These are phyloP conservation scores for Sechiopsis laciniata DNA, from an alignment of 306 rosid species.

Conservation along the genomic window DNA sequence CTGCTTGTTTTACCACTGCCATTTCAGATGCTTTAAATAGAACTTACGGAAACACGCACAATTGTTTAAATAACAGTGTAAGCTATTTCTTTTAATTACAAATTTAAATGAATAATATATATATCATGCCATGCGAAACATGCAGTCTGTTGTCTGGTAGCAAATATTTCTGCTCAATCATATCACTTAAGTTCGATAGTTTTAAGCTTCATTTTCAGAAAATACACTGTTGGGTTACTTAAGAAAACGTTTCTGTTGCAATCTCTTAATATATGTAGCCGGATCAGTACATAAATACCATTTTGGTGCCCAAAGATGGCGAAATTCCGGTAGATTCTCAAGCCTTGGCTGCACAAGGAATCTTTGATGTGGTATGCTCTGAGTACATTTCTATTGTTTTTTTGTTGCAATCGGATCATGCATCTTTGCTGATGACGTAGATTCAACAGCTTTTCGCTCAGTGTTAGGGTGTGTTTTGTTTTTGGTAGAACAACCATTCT, in stretches of 20 bases:
- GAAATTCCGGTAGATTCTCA: conserved; percentile 57
- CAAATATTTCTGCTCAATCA: conserved; percentile 15
- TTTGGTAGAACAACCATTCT: no score
- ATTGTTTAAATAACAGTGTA: conserved; percentile 56
- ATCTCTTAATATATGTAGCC: conserved; percentile 48
- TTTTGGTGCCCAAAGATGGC: conserved; percentile 67
- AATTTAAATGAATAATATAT: not conserved
- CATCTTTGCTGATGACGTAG: not conserved
- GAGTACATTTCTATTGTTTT: not conserved
- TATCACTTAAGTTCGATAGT: conserved; percentile 8
- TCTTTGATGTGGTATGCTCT: conserved; percentile 65
- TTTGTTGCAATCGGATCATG: not conserved
- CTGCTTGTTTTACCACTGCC: conserved; percentile 76
- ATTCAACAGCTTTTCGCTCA: not conserved
- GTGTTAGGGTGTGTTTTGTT: not conserved
- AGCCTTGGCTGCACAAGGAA: conserved; percentile 61
- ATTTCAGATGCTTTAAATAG: conserved; percentile 83
- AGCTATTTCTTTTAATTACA: conserved; percentile 25
- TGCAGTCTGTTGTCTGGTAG: not conserved
- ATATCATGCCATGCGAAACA: not conserved
- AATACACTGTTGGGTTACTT: not conserved
- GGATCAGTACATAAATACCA: conserved; percentile 55
- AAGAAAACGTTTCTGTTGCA: conserved; percentile 12
- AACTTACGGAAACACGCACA: conserved; percentile 57
- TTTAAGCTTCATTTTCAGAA: not conserved